Conservation (phyloP, 2,329 filamentous ascomycete genomes). For the Phialemoniopsis sp. region DNA sequence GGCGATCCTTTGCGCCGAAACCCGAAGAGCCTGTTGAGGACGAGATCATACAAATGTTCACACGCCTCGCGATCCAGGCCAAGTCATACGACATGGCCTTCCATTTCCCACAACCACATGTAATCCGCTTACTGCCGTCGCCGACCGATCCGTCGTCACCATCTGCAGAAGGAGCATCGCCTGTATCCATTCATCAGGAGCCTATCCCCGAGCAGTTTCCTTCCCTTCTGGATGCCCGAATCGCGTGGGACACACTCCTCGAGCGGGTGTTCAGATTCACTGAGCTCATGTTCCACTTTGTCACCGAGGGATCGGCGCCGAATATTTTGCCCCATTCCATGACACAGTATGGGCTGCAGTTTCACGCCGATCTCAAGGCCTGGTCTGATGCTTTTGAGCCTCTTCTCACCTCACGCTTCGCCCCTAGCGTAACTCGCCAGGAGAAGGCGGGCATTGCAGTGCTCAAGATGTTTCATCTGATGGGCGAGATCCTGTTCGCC, state of each 20-base stretch:
- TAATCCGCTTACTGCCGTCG: constrained; percentile 46
- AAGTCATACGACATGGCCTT: constrained; percentile 68
- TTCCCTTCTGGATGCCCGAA: constrained; percentile 48
- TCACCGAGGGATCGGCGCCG: constrained; percentile 37
- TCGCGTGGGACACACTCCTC: constrained; percentile 51
- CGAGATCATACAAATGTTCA: constrained; percentile 61
- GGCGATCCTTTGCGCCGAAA: constrained; percentile 28
- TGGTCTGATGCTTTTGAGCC: constrained; percentile 55
- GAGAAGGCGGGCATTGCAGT: constrained; percentile 58
- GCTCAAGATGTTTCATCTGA: constrained; percentile 59
- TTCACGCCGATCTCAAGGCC: constrained; percentile 43
- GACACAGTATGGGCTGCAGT: constrained; percentile 40
- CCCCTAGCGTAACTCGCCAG: constrained; percentile 44
- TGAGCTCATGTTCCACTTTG: constrained; percentile 44
- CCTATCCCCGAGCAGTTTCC: constrained; percentile 41
- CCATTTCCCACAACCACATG: constrained; percentile 59
- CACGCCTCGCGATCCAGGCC: constrained; percentile 58
- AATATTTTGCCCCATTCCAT: constrained; percentile 47
- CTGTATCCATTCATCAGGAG: constrained; percentile 29
- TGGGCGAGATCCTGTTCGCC: constrained; percentile 50
- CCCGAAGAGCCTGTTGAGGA: constrained; percentile 48
- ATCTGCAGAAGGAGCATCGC: constrained; percentile 36
- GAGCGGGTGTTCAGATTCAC: constrained; percentile 56
- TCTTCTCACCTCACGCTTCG: constrained; percentile 44
- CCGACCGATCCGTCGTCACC: constrained; percentile 31